Percentiles rank a stretch among this genome's conserved stretches.
Evolutionary conservation across 495 filamentous ascomycete species (phyloP).

Genomic region (Podospora pseudocomata): DNA sequence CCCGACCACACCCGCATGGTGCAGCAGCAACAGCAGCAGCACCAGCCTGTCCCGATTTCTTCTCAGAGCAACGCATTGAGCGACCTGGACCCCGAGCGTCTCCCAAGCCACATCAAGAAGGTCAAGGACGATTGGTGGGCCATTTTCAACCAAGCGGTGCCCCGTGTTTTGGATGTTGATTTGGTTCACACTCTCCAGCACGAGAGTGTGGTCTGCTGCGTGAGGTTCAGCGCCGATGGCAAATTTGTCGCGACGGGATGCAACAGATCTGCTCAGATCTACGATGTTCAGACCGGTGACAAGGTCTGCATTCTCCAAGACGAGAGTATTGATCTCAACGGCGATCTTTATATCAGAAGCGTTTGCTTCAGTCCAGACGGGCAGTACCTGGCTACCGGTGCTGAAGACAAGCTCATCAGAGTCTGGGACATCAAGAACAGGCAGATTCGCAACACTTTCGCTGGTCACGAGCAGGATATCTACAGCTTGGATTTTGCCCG

Average conservation of each 20-base stretch:
- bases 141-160: constrained; percentile 82
- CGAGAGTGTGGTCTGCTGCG: constrained; percentile 88
- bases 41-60: constrained; percentile 44
- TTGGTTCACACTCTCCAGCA: constrained; percentile 81
- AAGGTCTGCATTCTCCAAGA: constrained; percentile 78
- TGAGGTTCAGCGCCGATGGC: constrained; percentile 83
- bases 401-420: constrained; percentile 86
- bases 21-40: constrained; percentile 15
- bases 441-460: constrained; percentile 76
- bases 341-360: constrained; percentile 85
- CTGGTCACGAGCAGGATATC: constrained; percentile 87
- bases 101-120: constrained; percentile 80
- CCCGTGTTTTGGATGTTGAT: constrained; percentile 79
- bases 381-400: constrained; percentile 82
- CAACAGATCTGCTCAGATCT: constrained; percentile 86
- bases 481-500: constrained; percentile 89
- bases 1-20: constrained; percentile 49
- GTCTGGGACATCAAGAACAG: constrained; percentile 81
- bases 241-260: constrained; percentile 87
- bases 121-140: constrained; percentile 83
- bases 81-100: constrained; percentile 79
- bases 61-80: constrained; percentile 65
- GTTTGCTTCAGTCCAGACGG: constrained; percentile 93
- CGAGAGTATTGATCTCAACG: constrained; percentile 75
- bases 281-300: constrained; percentile 74